Evolutionary conservation across 306 rosid genomes (phyloP).

Genomic region (Geum urbanum): DNA sequence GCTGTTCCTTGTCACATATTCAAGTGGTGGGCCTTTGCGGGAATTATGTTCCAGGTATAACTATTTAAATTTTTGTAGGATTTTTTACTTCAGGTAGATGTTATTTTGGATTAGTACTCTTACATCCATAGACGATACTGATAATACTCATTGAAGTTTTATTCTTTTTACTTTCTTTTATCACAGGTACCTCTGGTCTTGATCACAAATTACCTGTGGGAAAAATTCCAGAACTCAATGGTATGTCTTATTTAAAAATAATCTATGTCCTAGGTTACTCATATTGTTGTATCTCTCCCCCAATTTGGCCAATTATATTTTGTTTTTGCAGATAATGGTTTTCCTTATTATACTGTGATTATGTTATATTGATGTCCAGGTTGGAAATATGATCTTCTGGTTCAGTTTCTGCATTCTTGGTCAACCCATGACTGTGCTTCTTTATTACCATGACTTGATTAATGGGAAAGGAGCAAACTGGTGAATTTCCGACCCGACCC

Average conservation of each 20-base stretch:
- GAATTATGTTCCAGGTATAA: slow-evolving; percentile 87
- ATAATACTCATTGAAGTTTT: slow-evolving; percentile 1
- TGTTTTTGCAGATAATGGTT: background rate
- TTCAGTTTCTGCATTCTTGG: slow-evolving; percentile 83
- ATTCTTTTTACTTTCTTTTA: slow-evolving; percentile 7
- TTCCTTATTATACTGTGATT: too few relatives aligned
- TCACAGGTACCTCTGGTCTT: slow-evolving; percentile 73
- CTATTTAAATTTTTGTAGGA: background rate
- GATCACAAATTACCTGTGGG: slow-evolving; percentile 75
- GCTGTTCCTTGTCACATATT: slow-evolving; percentile 97
- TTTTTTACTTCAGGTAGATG: background rate
- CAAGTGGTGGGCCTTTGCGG: slow-evolving; percentile 87
- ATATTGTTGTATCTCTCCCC: background rate
- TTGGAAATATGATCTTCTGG: slow-evolving; percentile 95
- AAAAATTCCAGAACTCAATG: slow-evolving; percentile 76
- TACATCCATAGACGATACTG: background rate
- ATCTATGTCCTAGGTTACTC: slow-evolving; percentile 11
- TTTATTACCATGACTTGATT: slow-evolving; percentile 92
- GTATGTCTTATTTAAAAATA: slow-evolving; percentile 31
- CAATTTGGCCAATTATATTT: background rate
- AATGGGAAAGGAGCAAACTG: slow-evolving; percentile 49
- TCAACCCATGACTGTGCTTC: slow-evolving; percentile 90
- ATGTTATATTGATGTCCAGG: slow-evolving; percentile 31
- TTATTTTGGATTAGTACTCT: background rate
- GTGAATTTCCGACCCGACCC: slow-evolving; percentile 15